Base-by-base conservation (phyloP, 305 asterid species). In the Solanum aculeatissimum region DNA sequence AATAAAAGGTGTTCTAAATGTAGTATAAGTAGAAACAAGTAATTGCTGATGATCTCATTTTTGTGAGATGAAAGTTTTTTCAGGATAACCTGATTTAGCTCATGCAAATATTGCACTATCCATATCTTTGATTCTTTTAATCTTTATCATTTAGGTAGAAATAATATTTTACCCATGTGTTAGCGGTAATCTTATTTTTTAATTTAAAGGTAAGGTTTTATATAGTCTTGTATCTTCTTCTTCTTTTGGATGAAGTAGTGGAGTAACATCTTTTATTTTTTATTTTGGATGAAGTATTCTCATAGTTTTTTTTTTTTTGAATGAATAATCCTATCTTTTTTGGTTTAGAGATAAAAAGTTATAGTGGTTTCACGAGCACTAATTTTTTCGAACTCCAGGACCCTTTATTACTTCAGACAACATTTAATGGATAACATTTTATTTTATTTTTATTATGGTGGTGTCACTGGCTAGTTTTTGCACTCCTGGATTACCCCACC, bases 41-140 rank as follows among this genome's bases (percentile, higher is more conserved):
- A 78, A 78, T 79, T 79, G 83, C 83, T 79, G 53, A 79, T 79
- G 83, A 78, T 53, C 68, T 54, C 14, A 19, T 79, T 79, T 54
- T 79, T 7, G 10, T 35, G 51, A 53, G n/a, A 53, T 54, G 83
- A 79, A 32, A 32, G 15, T 32, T 79, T 79, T 54, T 32, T 19
- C 13, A 40, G 49, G 49, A 32, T 57, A 78, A 78, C 54, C 66
- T 54, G n/a, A 78, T 78, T 78, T 78, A 53, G 51, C 21, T 54
- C 83, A 79, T 32, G 69, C 65, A 54, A 79, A 32, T 32, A 79
- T 14, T 14, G 83, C 15, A 79, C 53, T 79, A 54, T 54, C 69
- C 3, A 13, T 54, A 35, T 35, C 53, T 79, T 79, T 54, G 53
- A 19, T 79, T 54, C 83, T 54, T 13, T 32, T 53, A 11, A 53